Evolutionary conservation across 2,329 filamentous ascomycete species (phyloP).

Genomic region (Lachnellula arida): DNA sequence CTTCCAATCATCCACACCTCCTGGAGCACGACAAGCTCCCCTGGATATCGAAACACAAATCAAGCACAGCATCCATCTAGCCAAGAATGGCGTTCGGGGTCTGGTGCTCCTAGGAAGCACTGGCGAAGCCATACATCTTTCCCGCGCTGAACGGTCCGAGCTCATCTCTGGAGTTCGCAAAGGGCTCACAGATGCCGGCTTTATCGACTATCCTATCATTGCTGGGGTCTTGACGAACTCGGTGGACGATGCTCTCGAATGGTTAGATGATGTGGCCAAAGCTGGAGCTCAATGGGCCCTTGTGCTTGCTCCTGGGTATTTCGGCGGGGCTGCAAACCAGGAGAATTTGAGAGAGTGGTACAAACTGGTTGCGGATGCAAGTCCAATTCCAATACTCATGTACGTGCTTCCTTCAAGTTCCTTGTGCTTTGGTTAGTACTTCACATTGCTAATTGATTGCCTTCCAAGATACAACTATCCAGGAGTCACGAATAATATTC

Average conservation of each 20-base stretch:
- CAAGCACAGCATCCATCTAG: conserved; percentile 53
- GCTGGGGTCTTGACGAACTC: conserved; percentile 51
- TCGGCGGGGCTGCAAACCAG: conserved; percentile 51
- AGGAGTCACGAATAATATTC: conserved; percentile 59
- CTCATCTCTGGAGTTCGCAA: conserved; percentile 49
- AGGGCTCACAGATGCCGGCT: conserved; percentile 49
- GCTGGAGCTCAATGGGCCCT: conserved; percentile 61
- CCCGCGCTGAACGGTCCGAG: conserved; percentile 47
- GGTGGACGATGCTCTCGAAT: conserved; percentile 50
- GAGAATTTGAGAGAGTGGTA: conserved; percentile 56
- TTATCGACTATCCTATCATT: conserved; percentile 52
- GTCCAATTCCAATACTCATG: conserved; percentile 57
- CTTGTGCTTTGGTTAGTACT: background rate
- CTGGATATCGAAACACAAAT: conserved; percentile 52
- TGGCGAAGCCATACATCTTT: conserved; percentile 57
- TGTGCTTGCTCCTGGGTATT: conserved; percentile 59
- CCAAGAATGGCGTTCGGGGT: conserved; percentile 51
- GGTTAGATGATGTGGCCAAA: conserved; percentile 42
- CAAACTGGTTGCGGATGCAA: conserved; percentile 51
- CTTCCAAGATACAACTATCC: conserved; percentile 46
- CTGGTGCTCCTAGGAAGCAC: conserved; percentile 58
- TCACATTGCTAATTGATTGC: background rate
- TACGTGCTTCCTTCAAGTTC: conserved; percentile 25
- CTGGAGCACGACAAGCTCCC: conserved; percentile 25
- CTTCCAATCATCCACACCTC: conserved; percentile 35